phyloP scores from a whole-genome alignment of 768 basidiomycete species.

The Mycena pura region DNA sequence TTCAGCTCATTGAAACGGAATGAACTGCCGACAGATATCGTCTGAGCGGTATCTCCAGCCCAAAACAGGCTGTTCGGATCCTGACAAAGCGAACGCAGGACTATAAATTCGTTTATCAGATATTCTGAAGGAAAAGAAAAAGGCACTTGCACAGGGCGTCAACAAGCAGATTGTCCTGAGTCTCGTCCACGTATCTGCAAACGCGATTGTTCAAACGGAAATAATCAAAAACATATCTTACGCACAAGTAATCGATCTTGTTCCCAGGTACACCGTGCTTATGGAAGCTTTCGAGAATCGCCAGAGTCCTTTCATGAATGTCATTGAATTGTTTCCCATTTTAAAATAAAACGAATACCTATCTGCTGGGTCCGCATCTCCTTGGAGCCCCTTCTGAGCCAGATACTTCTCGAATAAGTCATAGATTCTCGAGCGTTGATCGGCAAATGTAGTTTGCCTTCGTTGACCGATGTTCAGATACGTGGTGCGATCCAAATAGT shows the following conservation, averaged over 20 bases:
- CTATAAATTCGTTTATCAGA: conserved; percentile 28
- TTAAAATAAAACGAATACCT: neutral
- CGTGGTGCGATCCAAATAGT: conserved; percentile 48
- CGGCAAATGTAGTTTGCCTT: conserved; percentile 60
- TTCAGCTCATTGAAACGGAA: conserved; percentile 78
- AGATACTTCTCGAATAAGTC: neutral
- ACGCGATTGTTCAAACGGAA: neutral
- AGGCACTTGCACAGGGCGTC: conserved; percentile 48
- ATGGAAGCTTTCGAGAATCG: conserved; percentile 47
- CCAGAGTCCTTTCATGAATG: conserved; percentile 47
- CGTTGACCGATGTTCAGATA: conserved; percentile 60
- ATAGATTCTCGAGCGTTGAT: neutral
- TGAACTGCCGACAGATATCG: conserved; percentile 73
- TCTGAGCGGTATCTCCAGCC: conserved; percentile 84
- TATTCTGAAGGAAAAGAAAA: neutral
- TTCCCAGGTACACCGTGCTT: conserved; percentile 43
- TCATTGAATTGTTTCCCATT: neutral
- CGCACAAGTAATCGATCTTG: conserved; percentile 50
- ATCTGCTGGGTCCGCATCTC: neutral
- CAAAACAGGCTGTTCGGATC: conserved; percentile 76
- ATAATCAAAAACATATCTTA: neutral
- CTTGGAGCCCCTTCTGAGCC: neutral
- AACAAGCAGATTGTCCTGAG: conserved; percentile 73
- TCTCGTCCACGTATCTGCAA: conserved; percentile 75
- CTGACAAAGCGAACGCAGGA: conserved; percentile 63